phyloP scores from a whole-genome alignment of 306 rosid genomes.

The Hippophae tibetana region DNA sequence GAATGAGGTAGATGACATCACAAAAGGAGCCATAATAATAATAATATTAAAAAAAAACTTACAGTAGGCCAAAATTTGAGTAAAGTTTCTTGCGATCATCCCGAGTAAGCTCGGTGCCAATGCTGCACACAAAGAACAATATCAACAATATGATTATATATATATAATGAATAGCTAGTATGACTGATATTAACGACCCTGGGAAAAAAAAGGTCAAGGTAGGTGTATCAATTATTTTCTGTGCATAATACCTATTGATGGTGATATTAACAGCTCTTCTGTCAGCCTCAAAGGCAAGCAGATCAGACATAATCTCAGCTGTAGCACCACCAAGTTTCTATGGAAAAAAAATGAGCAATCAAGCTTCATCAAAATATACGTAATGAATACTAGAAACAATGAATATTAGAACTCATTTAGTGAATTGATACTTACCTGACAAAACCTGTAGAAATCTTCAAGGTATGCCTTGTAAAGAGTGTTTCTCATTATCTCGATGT shows the following conservation, averaged over 20 bases:
- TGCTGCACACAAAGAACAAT: conserved; percentile 39
- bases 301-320: conserved; percentile 94
- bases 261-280: conserved; percentile 96
- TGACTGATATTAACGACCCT: not conserved
- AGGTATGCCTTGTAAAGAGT: conserved; percentile 98
- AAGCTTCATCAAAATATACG: conserved; percentile 1
- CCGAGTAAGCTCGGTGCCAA: conserved; percentile 96
- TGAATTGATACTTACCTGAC: conserved; percentile 52
- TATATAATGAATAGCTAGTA: not conserved
- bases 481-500: conserved; percentile 96
- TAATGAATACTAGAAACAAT: not conserved
- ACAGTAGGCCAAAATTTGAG: conserved; percentile 91
- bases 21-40: not conserved
- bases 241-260: conserved; percentile 60
- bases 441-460: conserved; percentile 90
- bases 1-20: conserved; percentile 7
- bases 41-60: conserved; percentile 29
- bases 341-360: conserved; percentile 23
- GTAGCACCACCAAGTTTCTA: conserved; percentile 99
- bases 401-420: not conserved
- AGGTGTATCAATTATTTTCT: not conserved
- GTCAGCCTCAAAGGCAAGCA: conserved; percentile 95
- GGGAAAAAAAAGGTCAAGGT: not conserved
- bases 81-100: conserved; percentile 88
- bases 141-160: conserved; percentile 6